These are phyloP conservation scores for Fusarium longipes DNA, from an alignment of 2,329 filamentous ascomycete genomes.

Conservation along the genomic window DNA sequence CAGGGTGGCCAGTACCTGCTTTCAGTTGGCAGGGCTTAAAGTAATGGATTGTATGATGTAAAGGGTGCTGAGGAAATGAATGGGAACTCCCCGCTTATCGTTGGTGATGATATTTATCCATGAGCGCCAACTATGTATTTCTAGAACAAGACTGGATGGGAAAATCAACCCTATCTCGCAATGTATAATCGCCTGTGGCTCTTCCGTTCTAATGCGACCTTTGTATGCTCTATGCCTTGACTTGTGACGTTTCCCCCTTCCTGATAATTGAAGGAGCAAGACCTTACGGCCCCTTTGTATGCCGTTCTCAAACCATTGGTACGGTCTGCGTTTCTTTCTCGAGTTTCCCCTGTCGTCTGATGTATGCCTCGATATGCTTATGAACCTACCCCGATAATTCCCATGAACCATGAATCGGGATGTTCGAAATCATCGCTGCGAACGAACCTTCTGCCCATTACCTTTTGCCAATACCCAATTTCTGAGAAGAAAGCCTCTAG, in stretches of 20 bases:
- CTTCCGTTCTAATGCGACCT: background rate
- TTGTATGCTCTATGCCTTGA: background rate
- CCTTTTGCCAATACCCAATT: background rate
- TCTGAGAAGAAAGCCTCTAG: background rate
- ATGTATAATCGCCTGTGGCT: constrained; percentile 30
- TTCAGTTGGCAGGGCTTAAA: constrained; percentile 60
- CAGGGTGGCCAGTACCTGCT: constrained; percentile 66
- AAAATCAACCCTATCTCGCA: constrained; percentile 43
- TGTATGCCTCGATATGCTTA: too few species aligned
- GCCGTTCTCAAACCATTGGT: background rate
- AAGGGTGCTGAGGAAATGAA: constrained; percentile 35
- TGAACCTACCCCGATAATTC: too few species aligned
- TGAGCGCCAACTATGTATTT: constrained; percentile 51
- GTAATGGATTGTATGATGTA: constrained; percentile 27
- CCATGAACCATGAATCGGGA: background rate
- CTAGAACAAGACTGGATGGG: constrained; percentile 47
- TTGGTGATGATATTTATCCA: constrained; percentile 45
- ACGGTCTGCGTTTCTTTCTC: too few species aligned
- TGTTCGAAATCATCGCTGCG: background rate
- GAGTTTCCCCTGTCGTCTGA: too few species aligned
- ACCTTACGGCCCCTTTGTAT: background rate
- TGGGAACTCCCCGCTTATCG: constrained; percentile 52
- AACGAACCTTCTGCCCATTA: background rate
- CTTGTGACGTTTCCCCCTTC: background rate
- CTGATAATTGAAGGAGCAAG: background rate